phyloP scores from a whole-genome alignment of 208 protist species.

The Crithidia sp. region DNA sequence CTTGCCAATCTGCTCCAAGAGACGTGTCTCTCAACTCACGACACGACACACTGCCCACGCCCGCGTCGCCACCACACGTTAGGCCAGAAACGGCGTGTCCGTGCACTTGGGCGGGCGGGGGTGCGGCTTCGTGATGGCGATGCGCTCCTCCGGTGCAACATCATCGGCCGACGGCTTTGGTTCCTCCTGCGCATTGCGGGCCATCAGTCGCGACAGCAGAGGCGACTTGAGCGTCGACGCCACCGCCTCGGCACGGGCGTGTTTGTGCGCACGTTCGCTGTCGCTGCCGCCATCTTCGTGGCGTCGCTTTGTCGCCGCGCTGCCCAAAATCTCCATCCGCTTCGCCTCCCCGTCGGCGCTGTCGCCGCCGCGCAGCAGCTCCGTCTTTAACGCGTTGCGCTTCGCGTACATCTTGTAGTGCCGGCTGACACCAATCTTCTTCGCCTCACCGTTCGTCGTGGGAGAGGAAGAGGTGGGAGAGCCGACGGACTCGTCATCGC shows the following conservation, averaged over 20 bases:
- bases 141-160: constrained; percentile 29
- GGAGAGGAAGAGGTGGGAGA: constrained; percentile 22
- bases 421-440: constrained; percentile 47
- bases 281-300: constrained; percentile 17
- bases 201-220: constrained; percentile 73
- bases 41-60: constrained; percentile 1
- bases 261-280: background rate
- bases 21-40: too few relatives aligned
- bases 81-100: constrained; percentile 75
- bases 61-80: background rate
- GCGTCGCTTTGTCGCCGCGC: constrained; percentile 48
- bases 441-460: constrained; percentile 16
- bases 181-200: constrained; percentile 66
- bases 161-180: constrained; percentile 55
- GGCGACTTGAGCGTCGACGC: constrained; percentile 65
- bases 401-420: constrained; percentile 88
- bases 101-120: constrained; percentile 81
- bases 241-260: background rate
- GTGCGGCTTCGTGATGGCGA: constrained; percentile 78
- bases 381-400: constrained; percentile 85
- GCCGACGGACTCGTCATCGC: background rate
- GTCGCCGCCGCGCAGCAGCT: constrained; percentile 57
- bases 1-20: too few relatives aligned
- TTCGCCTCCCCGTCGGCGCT: constrained; percentile 39
- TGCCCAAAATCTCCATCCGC: constrained; percentile 67